Conservation (phyloP, 345 rosid species). For the Crucihimalaya himalaica region DNA sequence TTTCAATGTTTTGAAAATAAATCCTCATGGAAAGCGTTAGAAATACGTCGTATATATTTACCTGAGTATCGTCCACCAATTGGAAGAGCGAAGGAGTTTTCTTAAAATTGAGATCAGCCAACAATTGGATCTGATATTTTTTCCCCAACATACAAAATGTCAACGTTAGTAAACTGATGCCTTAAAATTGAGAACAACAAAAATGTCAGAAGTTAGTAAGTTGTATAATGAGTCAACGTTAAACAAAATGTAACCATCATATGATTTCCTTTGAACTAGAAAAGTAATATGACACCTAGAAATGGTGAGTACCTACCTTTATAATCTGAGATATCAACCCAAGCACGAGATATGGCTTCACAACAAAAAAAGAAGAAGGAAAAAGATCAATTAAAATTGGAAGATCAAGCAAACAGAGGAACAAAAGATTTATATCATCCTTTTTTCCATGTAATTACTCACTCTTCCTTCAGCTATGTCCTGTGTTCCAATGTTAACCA, state of each 20-base stretch:
- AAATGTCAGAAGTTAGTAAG: constrained; percentile 24
- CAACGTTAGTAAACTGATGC: too few species aligned
- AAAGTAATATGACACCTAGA: background rate
- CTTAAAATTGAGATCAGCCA: constrained; percentile 91
- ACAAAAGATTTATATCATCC: background rate
- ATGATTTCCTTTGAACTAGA: background rate
- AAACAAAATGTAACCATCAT: constrained; percentile 9
- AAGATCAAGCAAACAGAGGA: constrained; percentile 21
- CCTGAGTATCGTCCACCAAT: constrained; percentile 82
- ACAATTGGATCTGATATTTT: constrained; percentile 76
- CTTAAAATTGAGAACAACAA: too few species aligned
- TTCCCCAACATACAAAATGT: too few species aligned
- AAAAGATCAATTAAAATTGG: constrained; percentile 14
- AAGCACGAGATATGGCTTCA: constrained; percentile 91
- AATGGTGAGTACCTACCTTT: constrained; percentile 82
- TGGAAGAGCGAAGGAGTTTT: constrained; percentile 94
- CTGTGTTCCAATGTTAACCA: constrained; percentile 92
- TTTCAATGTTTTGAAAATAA: constrained; percentile 17
- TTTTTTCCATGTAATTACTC: constrained; percentile 40
- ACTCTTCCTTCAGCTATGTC: constrained; percentile 96
- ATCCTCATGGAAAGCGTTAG: background rate
- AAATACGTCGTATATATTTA: constrained; percentile 30
- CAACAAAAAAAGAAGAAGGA: constrained; percentile 23
- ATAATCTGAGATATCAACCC: constrained; percentile 96
- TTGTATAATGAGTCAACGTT: constrained; percentile 1